phyloP scores from a whole-genome alignment of 2,329 filamentous ascomycete genomes.

The Paramyrothecium sp. region DNA sequence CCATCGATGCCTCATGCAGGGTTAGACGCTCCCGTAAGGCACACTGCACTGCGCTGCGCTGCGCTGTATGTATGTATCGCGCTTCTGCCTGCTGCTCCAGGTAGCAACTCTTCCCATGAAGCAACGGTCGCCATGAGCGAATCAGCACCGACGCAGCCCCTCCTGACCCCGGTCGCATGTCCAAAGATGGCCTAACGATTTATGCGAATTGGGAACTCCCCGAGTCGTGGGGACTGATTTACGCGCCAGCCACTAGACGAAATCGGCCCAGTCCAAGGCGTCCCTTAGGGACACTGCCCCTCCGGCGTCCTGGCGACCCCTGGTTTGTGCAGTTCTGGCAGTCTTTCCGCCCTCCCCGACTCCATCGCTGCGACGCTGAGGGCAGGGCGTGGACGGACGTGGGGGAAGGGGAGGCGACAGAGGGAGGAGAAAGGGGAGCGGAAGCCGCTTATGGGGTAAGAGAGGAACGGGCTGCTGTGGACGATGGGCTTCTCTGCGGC shows the following conservation, averaged over 20 bases:
- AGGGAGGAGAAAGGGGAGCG: no score
- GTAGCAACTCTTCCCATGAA: slow-evolving; percentile 23
- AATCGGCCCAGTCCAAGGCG: neutral
- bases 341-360: neutral
- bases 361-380: neutral
- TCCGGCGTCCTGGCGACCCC: neutral
- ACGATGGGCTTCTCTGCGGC: neutral
- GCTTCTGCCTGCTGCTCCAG: slow-evolving; percentile 15
- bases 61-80: no score
- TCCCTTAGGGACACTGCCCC: neutral
- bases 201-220: slow-evolving; percentile 3
- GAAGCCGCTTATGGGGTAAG: no score
- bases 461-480: no score
- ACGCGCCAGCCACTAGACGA: neutral
- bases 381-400: neutral
- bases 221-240: neutral
- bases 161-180: neutral
- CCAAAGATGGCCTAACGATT: slow-evolving; percentile 2
- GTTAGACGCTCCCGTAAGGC: neutral
- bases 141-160: slow-evolving; percentile 11
- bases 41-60: no score
- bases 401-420: neutral
- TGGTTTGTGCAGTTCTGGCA: neutral
- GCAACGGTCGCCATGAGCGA: slow-evolving; percentile 29
- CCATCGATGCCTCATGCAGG: neutral